These are phyloP conservation scores for Hyaloscypha finlandica DNA, from an alignment of 495 filamentous ascomycete species.

Conservation along the genomic window DNA sequence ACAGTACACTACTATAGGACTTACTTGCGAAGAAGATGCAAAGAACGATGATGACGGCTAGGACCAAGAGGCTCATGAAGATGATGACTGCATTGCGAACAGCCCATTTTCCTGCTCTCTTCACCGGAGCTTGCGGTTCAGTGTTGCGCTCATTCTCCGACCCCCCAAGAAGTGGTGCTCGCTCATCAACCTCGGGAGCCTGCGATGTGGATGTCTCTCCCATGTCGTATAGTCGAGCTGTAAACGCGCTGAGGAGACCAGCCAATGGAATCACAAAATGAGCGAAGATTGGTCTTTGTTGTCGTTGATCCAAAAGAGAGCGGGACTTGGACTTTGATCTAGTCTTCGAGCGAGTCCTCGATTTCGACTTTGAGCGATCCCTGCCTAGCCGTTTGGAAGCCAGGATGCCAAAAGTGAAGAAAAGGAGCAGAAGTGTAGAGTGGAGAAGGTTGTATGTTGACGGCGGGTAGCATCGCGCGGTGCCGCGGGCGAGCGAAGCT, in stretches of 20 bases:
- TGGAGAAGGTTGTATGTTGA: neutral
- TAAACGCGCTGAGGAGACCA: constrained; percentile 16
- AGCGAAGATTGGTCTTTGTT: constrained; percentile 2
- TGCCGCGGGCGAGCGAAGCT: neutral
- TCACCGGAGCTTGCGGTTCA: neutral
- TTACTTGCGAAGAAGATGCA: constrained; percentile 28
- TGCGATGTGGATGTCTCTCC: constrained; percentile 11
- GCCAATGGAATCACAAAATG: constrained; percentile 19
- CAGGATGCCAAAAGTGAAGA: constrained; percentile 1
- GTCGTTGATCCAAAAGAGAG: neutral
- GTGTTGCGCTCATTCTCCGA: neutral
- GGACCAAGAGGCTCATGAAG: constrained; percentile 17
- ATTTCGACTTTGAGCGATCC: neutral
- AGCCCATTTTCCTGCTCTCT: constrained; percentile 12
- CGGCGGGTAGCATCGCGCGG: too few species aligned
- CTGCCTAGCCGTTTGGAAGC: constrained; percentile 8
- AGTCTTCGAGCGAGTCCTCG: constrained; percentile 3
- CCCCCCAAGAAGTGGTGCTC: constrained; percentile 11
- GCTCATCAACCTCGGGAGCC: neutral
- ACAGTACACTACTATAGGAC: neutral
- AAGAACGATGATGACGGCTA: constrained; percentile 19
- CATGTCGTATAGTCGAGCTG: constrained; percentile 27
- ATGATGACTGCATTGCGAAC: constrained; percentile 23
- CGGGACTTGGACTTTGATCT: constrained; percentile 7
- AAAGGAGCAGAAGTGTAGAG: neutral